These are phyloP conservation scores for Yarrowia phangngaensis DNA, from an alignment of 805 yeast genomes.

Conservation along the genomic window DNA sequence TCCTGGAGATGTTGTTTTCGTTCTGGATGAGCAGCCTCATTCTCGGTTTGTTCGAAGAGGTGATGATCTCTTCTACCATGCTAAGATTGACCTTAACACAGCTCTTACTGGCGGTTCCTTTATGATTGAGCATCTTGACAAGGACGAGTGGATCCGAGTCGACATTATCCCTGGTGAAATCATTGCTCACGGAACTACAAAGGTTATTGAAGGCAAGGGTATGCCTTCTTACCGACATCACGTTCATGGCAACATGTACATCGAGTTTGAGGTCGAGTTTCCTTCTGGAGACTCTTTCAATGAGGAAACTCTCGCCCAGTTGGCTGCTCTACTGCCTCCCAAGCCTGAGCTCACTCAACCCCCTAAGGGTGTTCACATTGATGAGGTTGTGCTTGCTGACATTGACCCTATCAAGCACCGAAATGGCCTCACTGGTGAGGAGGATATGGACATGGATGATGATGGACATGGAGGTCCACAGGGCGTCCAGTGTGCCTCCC, in stretches of 20 bases:
- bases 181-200: constrained; percentile 74
- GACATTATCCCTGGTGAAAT: constrained; percentile 88
- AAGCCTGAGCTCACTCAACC: constrained; percentile 53
- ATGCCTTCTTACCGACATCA: constrained; percentile 94
- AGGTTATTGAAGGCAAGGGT: constrained; percentile 89
- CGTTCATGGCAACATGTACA: constrained; percentile 79
- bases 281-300: constrained; percentile 69
- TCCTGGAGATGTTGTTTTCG: constrained; percentile 95
- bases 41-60: constrained; percentile 79
- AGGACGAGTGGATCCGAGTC: constrained; percentile 82
- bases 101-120: constrained; percentile 96
- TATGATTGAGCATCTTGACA: constrained; percentile 77
- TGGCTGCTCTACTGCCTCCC: constrained; percentile 76
- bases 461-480: constrained; percentile 53
- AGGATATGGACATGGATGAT: constrained; percentile 46
- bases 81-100: constrained; percentile 85
- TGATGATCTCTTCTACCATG: constrained; percentile 78
- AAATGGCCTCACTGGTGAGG: constrained; percentile 34
- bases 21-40: constrained; percentile 87
- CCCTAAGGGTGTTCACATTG: constrained; percentile 73
- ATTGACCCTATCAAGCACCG: constrained; percentile 63
- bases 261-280: constrained; percentile 85
- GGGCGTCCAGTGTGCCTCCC: constrained; percentile 93
- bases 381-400: constrained; percentile 70
- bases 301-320: constrained; percentile 62